These are phyloP conservation scores for Canavalia gladiata DNA, from an alignment of 306 rosid genomes.

Conservation along the genomic window DNA sequence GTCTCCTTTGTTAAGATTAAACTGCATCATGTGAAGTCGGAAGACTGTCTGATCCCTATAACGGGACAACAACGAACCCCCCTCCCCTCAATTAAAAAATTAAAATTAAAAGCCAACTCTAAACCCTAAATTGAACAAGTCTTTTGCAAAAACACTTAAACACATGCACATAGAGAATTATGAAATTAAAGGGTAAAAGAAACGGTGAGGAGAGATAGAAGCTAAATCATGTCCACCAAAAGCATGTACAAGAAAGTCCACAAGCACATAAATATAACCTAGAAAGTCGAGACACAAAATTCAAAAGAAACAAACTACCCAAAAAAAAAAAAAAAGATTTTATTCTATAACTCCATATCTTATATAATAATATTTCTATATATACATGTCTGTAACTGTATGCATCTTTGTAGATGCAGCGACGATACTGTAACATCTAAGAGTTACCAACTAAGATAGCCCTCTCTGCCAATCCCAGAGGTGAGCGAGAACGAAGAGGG, in stretches of 20 bases:
- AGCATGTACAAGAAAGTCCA: slow-evolving; percentile 45
- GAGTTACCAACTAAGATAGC: slow-evolving; percentile 58
- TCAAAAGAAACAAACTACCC: neutral
- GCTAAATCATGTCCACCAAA: slow-evolving; percentile 37
- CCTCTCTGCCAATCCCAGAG: slow-evolving; percentile 61
- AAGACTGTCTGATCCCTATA: too few relatives aligned
- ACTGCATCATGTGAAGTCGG: too few relatives aligned
- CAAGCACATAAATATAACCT: neutral
- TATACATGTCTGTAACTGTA: neutral
- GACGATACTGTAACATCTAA: slow-evolving; percentile 6
- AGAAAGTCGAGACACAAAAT: neutral
- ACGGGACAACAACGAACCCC: too few relatives aligned
- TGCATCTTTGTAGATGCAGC: neutral
- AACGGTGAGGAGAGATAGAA: neutral
- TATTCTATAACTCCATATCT: neutral
- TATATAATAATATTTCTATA: neutral
- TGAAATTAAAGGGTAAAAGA: neutral
- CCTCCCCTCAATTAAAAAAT: too few relatives aligned
- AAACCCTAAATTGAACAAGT: neutral
- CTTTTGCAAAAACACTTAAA: neutral
- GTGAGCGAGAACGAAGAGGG: slow-evolving; percentile 70
- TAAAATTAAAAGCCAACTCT: too few relatives aligned
- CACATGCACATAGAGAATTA: neutral
- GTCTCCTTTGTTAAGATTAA: too few relatives aligned
- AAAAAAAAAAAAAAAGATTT: neutral